phyloP scores from a whole-genome alignment of 805 yeast species.

The Wickerhamiella sergipiensis region DNA sequence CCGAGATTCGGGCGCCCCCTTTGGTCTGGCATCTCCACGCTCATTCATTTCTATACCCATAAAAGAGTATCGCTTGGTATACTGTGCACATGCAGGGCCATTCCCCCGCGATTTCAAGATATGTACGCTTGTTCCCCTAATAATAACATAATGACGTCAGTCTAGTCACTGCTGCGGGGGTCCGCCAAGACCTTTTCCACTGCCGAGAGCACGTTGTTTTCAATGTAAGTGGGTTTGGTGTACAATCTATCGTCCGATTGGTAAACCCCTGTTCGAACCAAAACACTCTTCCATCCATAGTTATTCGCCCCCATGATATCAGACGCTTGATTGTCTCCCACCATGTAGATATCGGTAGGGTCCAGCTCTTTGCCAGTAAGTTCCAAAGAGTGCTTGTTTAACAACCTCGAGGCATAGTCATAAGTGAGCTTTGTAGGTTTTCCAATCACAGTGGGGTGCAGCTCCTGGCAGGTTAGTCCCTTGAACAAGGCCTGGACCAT shows the following conservation, averaged over 20 bases:
- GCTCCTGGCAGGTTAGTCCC: slow-evolving; percentile 72
- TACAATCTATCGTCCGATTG: slow-evolving; percentile 32
- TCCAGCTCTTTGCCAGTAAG: neutral
- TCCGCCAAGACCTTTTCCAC: slow-evolving; percentile 22
- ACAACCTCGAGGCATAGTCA: slow-evolving; percentile 65
- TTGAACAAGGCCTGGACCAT: slow-evolving; percentile 73
- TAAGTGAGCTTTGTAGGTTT: slow-evolving; percentile 85
- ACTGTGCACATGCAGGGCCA: too few species aligned
- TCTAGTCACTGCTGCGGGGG: neutral
- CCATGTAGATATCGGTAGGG: slow-evolving; percentile 54
- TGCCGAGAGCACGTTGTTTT: slow-evolving; percentile 39
- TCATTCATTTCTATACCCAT: too few species aligned
- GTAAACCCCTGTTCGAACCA: slow-evolving; percentile 83
- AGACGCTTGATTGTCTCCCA: slow-evolving; percentile 91
- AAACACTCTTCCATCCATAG: slow-evolving; percentile 78
- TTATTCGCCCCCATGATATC: slow-evolving; percentile 83
- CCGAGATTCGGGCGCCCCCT: too few species aligned
- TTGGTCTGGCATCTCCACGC: too few species aligned
- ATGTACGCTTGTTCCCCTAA: too few species aligned
- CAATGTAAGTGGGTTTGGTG: slow-evolving; percentile 38
- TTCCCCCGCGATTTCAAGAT: too few species aligned
- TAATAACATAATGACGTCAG: neutral
- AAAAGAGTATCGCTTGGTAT: too few species aligned
- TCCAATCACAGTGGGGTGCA: slow-evolving; percentile 73
- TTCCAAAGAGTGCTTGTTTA: slow-evolving; percentile 36